phyloP scores from a whole-genome alignment of 202 grass and related monocot genomes.

The Zoysia matrella region DNA sequence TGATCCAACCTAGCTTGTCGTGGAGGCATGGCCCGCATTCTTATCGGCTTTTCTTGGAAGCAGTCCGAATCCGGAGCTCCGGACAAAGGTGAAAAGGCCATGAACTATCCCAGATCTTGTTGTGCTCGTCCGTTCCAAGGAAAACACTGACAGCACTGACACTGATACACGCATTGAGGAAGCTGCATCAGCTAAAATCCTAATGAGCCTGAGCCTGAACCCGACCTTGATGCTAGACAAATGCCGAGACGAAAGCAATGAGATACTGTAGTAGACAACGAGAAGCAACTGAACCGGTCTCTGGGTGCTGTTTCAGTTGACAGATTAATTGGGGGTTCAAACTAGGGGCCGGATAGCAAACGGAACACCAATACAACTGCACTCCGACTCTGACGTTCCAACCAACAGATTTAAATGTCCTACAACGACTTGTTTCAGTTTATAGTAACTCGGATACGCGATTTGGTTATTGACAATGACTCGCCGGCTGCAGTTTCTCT shows the following conservation, averaged over 20 bases:
- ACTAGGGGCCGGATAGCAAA: slow-evolving; percentile 13
- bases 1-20: slow-evolving; percentile 32
- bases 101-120: no score
- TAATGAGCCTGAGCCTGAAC: slow-evolving; percentile 1
- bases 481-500: no score
- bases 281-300: slow-evolving; percentile 18
- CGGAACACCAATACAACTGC: background rate
- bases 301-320: background rate
- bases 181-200: slow-evolving; percentile 26
- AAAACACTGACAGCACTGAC: background rate
- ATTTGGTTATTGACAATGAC: background rate
- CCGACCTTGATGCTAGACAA: slow-evolving; percentile 10
- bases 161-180: slow-evolving; percentile 35
- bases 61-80: background rate
- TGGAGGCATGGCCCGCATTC: slow-evolving; percentile 5
- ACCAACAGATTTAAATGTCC: slow-evolving; percentile 41
- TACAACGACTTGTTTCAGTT: background rate
- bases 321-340: slow-evolving; percentile 30
- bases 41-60: slow-evolving; percentile 42
- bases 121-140: no score
- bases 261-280: background rate
- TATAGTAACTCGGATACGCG: background rate
- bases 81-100: no score
- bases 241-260: background rate
- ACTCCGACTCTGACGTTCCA: slow-evolving; percentile 19